Conservation (phyloP, 331 rosid genomes). For the Quercus phellos region DNA sequence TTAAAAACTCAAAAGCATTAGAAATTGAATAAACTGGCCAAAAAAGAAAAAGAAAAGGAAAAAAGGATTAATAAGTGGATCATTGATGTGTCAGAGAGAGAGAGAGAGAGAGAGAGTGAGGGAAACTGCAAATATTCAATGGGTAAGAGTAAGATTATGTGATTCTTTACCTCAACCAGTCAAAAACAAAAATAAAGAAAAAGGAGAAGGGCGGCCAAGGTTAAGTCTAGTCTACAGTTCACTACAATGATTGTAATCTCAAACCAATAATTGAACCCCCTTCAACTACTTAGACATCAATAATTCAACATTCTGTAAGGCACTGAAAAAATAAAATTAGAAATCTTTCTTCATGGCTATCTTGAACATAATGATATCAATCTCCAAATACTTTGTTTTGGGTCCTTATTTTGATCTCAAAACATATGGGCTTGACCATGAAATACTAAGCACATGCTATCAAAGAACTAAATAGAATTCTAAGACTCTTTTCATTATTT, state of each 20-base stretch:
- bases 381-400: background rate
- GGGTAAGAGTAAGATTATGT: background rate
- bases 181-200: background rate
- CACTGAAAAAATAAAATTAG: background rate
- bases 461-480: background rate
- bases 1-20: background rate
- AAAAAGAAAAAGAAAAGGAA: background rate
- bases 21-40: no score
- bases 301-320: slow-evolving; percentile 11
- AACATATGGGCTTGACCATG: background rate
- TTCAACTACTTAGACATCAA: slow-evolving; percentile 20
- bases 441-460: background rate
- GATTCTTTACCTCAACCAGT: background rate
- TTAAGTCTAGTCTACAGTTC: slow-evolving; percentile 24
- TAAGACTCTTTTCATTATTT: background rate
- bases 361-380: background rate
- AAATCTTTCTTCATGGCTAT: background rate
- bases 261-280: slow-evolving; percentile 49
- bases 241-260: slow-evolving; percentile 41
- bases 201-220: slow-evolving; percentile 15
- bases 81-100: background rate
- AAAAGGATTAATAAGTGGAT: background rate
- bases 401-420: background rate
- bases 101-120: background rate
- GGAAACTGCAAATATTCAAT: background rate